Percentiles rank a stretch among this genome's conserved stretches.
Evolutionary conservation across 2,329 filamentous ascomycete genomes (phyloP).

Genomic region (Neofusicoccum sp.): DNA sequence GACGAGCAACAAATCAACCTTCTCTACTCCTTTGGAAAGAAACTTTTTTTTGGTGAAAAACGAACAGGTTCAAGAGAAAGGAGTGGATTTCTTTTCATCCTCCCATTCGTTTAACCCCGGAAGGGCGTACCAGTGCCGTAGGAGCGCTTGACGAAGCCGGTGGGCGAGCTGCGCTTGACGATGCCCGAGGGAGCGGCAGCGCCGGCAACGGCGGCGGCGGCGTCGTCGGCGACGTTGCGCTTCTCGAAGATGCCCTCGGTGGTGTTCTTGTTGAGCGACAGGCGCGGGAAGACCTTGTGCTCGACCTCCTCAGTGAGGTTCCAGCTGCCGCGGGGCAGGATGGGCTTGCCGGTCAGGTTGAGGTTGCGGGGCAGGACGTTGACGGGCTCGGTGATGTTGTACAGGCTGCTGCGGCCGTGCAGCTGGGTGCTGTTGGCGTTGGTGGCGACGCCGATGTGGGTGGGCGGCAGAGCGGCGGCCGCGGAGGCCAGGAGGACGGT

Average conservation of each 20-base stretch:
- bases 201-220: background rate
- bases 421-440: background rate
- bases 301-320: background rate
- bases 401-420: background rate
- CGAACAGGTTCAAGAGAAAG: background rate
- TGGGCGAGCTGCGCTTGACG: conserved; percentile 2
- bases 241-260: conserved; percentile 15
- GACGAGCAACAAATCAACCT: background rate
- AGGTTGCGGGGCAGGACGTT: background rate
- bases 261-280: conserved; percentile 2
- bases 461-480: conserved; percentile 4
- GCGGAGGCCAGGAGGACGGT: background rate
- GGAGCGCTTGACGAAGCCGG: conserved; percentile 15
- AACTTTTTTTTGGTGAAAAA: conserved; percentile 1
- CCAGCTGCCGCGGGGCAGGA: background rate
- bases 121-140: conserved; percentile 13
- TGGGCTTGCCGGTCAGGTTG: background rate
- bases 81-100: background rate
- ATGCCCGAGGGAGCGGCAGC: background rate
- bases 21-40: background rate
- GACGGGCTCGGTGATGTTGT: conserved; percentile 5
- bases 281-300: background rate
- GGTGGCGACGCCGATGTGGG: background rate
- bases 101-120: background rate
- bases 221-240: conserved; percentile 1